Evolutionary conservation across 495 filamentous ascomycete genomes (phyloP), one percentile per base, ranked within the genome.

Genomic region (Neurospora africana): DNA sequence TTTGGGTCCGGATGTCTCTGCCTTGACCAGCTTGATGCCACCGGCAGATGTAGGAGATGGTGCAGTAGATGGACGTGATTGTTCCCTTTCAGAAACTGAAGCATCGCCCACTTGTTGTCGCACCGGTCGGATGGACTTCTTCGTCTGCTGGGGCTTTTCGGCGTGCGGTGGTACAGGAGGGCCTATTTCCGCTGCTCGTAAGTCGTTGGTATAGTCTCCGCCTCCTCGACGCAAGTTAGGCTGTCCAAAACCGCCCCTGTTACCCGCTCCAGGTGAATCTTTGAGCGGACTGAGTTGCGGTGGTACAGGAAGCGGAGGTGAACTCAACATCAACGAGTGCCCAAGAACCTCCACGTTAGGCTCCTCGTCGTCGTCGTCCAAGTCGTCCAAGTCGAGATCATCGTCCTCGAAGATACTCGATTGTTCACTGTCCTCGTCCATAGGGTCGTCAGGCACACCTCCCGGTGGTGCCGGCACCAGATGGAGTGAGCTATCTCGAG

Each of bases 401-500:
- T 84, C 80, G 72, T 89, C 88, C 68, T 88, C 82, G 58, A 85
- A 81, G 53, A 87, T 86, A 53, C 83, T 85, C 8, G 82, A 81
- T 6, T 80, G 81, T 40, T 82, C 83, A n/a, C 78, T 80, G 38
- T 82, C 78, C n/a, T 81, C 78, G 21, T 65, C 53, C 53, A 65
- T 65, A 27, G 79, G 76, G 13, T 82, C 78, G 23, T 82, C 78
- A 19, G 68, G 76, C 40, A 79, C 75, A 13, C 72, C 77, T 27
- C 78, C 81, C 21, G 77, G 73, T 0, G 78, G 74, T 27, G 79
- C 76, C 2, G 82, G 78, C 5, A 82, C 75, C 11, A 85, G 72
- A 30, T 79, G 77, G 36, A 84, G 68, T 0, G 77, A 76, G 36
- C 78, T 33, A 9, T 65, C 53, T 4, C 53, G 53, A 4, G 53